Percentiles rank a stretch among this genome's conserved stretches.
Conservation (phyloP, 2,329 filamentous ascomycete species). For the Fonsecaea multimorphosa region DNA sequence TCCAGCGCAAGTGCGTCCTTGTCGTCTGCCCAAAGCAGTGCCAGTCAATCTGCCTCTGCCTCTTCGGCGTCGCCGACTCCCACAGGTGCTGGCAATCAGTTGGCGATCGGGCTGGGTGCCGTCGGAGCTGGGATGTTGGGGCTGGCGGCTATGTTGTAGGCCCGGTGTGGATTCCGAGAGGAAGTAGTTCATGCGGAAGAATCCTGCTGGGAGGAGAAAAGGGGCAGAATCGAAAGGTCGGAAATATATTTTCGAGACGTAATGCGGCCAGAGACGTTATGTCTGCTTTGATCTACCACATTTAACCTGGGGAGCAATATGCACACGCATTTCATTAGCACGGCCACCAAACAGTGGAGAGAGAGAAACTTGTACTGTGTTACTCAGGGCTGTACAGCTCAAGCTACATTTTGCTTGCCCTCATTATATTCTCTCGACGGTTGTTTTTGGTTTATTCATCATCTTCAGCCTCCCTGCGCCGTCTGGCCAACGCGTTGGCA, state of each 20-base stretch:
- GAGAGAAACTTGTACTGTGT: not conserved
- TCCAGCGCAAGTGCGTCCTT: slow-evolving; percentile 14
- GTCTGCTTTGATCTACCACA: not conserved
- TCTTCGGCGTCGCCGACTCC: slow-evolving; percentile 18
- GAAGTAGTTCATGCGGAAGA: not conserved
- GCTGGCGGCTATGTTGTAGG: slow-evolving; percentile 33
- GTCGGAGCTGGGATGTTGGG: slow-evolving; percentile 32
- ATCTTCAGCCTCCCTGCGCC: slow-evolving; percentile 31
- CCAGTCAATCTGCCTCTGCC: not conserved
- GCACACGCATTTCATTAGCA: not conserved
- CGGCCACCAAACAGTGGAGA: not conserved
- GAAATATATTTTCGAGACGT: not conserved
- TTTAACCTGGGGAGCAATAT: not conserved
- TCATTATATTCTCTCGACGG: not conserved
- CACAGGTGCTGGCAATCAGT: slow-evolving; percentile 22
- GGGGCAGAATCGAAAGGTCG: not conserved
- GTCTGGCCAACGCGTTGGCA: slow-evolving; percentile 25
- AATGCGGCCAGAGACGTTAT: not conserved
- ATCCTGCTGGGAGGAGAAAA: not conserved
- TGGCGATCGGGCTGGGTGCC: slow-evolving; percentile 26
- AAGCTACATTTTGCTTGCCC: not conserved
- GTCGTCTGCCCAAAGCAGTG: slow-evolving; percentile 1
- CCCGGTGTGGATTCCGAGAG: slow-evolving; percentile 5
- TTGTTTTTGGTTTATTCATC: slow-evolving; percentile 20
- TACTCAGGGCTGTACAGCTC: not conserved